Conservation (phyloP, 805 yeast species). For the Maudiozyma barnettii region DNA sequence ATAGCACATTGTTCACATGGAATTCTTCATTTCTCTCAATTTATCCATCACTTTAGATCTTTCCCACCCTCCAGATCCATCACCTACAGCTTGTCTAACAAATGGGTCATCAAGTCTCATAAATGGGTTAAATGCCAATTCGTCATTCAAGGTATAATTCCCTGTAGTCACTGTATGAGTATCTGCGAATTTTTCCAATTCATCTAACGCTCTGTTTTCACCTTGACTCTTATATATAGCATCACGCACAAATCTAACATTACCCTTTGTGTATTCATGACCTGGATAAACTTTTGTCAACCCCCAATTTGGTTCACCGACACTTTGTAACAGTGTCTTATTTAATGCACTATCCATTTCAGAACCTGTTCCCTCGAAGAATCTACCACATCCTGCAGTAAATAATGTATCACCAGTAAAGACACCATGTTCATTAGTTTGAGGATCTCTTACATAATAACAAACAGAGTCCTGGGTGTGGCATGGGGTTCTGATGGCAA, state of each 20-base stretch:
- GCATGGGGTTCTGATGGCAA: slow-evolving; percentile 92
- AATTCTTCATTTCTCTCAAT: slow-evolving; percentile 71
- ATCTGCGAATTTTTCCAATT: slow-evolving; percentile 42
- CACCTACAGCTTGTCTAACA: slow-evolving; percentile 52
- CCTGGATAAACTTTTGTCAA: slow-evolving; percentile 77
- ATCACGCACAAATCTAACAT: slow-evolving; percentile 66
- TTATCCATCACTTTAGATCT: slow-evolving; percentile 55
- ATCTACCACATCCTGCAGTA: slow-evolving; percentile 91
- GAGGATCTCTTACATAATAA: slow-evolving; percentile 56
- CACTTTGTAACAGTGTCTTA: slow-evolving; percentile 52
- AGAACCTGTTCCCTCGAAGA: slow-evolving; percentile 80
- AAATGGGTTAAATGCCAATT: slow-evolving; percentile 77
- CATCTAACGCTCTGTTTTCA: slow-evolving; percentile 39
- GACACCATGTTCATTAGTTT: slow-evolving; percentile 60
- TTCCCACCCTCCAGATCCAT: slow-evolving; percentile 26
- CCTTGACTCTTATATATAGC: slow-evolving; percentile 39
- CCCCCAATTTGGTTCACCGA: slow-evolving; percentile 26
- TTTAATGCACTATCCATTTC: slow-evolving; percentile 73
- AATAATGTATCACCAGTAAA: slow-evolving; percentile 95
- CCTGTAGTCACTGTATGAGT: slow-evolving; percentile 76
- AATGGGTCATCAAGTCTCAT: slow-evolving; percentile 63
- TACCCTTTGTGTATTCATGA: slow-evolving; percentile 86
- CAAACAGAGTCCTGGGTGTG: slow-evolving; percentile 96
- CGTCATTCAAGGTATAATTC: slow-evolving; percentile 73
- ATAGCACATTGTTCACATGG: slow-evolving; percentile 29